phyloP scores from a whole-genome alignment of 2,329 filamentous ascomycete species.

The Cordyceps farinosa region DNA sequence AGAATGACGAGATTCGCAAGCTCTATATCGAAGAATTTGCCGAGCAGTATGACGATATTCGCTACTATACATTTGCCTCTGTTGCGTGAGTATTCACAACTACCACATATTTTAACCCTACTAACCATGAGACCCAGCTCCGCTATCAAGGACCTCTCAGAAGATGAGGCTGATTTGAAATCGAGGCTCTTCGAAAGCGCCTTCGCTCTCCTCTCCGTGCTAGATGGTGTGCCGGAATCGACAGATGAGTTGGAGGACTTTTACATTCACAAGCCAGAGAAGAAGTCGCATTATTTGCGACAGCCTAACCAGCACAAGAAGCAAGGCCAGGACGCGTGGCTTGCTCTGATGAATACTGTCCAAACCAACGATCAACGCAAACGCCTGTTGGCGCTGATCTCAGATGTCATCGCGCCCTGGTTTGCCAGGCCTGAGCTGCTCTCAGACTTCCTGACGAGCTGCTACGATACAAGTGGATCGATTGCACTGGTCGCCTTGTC shows the following conservation, averaged over 20 bases:
- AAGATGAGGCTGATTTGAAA: slow-evolving; percentile 19
- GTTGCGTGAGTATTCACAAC: slow-evolving; percentile 56
- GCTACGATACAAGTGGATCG: slow-evolving; percentile 81
- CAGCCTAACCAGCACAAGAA: slow-evolving; percentile 71
- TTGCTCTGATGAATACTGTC: slow-evolving; percentile 66
- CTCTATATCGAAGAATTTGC: slow-evolving; percentile 77
- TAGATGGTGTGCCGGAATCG: slow-evolving; percentile 68
- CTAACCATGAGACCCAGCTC: slow-evolving; percentile 23
- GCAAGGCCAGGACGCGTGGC: slow-evolving; percentile 81
- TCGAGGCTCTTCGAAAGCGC: slow-evolving; percentile 49
- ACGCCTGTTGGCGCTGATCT: slow-evolving; percentile 68
- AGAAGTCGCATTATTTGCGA: slow-evolving; percentile 62
- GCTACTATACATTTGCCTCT: slow-evolving; percentile 75
- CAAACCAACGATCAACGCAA: slow-evolving; percentile 75
- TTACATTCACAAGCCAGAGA: slow-evolving; percentile 61
- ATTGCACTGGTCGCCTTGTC: slow-evolving; percentile 85
- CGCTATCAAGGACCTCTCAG: slow-evolving; percentile 25
- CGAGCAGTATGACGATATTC: slow-evolving; percentile 76
- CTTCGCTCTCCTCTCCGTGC: slow-evolving; percentile 59
- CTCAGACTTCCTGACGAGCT: slow-evolving; percentile 96
- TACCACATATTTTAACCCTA: slow-evolving; percentile 26
- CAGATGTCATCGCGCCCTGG: slow-evolving; percentile 79
- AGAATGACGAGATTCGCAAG: slow-evolving; percentile 57
- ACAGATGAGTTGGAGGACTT: slow-evolving; percentile 65
- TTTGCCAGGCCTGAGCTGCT: slow-evolving; percentile 84